Base-by-base conservation (phyloP, 2,329 filamentous ascomycete genomes). In the Diplodia seriata region DNA sequence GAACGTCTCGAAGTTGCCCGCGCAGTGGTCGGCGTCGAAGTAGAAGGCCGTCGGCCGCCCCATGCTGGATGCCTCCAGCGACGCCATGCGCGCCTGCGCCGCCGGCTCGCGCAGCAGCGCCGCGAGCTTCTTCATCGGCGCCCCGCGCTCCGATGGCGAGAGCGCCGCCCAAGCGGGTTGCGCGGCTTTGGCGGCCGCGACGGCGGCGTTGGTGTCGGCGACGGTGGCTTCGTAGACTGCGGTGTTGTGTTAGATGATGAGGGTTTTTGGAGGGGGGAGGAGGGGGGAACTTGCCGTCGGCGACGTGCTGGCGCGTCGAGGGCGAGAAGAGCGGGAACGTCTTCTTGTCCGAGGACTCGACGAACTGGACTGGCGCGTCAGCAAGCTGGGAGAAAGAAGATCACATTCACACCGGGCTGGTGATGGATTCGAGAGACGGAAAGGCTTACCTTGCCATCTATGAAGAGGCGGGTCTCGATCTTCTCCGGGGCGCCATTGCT, bases 91-190 rank as follows among this genome's bases (percentile, higher is more conserved):
- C 33, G 47, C n/a, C 29, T 47, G 20, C 40, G 43, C 62, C 72
- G 70, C 61, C 11, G 38, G 7, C 2, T 47, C 40, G 69, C 66
- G 71, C 72, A 33, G 76, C 71, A 66, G 53, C 4, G 9, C 36
- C 1, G 82, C 83, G n/a, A 85, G 75, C 68, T 80, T 82, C 68
- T 79, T 70, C 71, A 85, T 72, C 11, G 81, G 78, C 31, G 76
- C 76, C 40, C 78, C 76, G 50, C 83, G 80, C 36, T 78, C 72
- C 12, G 71, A 71, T 5, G 79, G 75, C 0, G 76, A 71, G 1
- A 82, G 74, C 38, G 76, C 77, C 59, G 74, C 77, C 74, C 74
- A 76, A 68, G 71, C 69, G 54, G 74, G 73, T 26, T 74, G 75
- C 6, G 74, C 74, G 2, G 72, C 71, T 57, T 72, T 69, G 6